Base-by-base conservation (phyloP, 176 grass and related monocot species). In the Eleusine coracana region DNA sequence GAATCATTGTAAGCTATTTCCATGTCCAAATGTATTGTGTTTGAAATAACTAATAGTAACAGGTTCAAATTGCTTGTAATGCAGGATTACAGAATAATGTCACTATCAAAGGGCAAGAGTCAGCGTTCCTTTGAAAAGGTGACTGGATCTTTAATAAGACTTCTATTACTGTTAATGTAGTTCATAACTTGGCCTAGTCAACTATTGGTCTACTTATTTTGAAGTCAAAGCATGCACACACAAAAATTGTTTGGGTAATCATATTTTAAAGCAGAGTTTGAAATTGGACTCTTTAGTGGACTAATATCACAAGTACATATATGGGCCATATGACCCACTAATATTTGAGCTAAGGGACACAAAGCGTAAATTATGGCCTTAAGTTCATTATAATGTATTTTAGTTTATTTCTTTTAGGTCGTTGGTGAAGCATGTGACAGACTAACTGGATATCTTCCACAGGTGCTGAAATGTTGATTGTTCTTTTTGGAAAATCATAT, bases 61-160 rank as follows among this genome's bases (percentile, higher is more conserved):
- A 18, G 18, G 20, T 42, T 5, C 38, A 42, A 21, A 73, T 73
- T 46, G 21, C 45, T 51, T 15, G 16, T 28, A 73, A 51, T 7
- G 7, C 45, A 73, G 70, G 70, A 73, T 51, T 73, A 50, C 29
- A 73, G 45, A 73, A 50, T 12, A 73, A 16, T 73, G 10, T 16
- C 11, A 8, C n/a, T 28, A 5, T 17, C 15, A 2, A 73, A 20
- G 44, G 70, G 28, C 8, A 15, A 14, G 12, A 48, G n/a, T 49
- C 6, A 12, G 23, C n/a, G 5, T 28, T 49, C 45, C 3, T 73
- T 51, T 5, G 25, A 34, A 18, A 12, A 73, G 46, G 27, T 71
- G n/a, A 27, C 11, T 37, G 17, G 21, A 71, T 46, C 48, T 50
- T 27, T 71, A 15, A 38, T 71, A 15, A 38, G 14, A 38, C 7